phyloP scores from a whole-genome alignment of 2,329 filamentous ascomycete species.

The Apiospora rasikravindrae region DNA sequence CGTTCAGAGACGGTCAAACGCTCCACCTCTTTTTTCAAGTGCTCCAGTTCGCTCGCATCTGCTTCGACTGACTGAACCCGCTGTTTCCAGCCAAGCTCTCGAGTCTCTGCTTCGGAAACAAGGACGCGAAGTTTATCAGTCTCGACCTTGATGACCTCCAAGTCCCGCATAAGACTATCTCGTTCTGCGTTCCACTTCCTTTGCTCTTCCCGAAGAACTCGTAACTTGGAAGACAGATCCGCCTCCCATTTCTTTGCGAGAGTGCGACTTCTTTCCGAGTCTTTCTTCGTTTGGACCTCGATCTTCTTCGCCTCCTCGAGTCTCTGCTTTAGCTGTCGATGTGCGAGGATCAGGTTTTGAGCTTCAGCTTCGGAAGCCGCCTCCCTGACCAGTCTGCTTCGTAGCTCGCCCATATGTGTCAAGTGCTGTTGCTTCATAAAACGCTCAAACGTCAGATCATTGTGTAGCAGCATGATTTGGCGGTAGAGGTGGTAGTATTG shows the following conservation, averaged over 20 bases:
- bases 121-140: slow-evolving; percentile 68
- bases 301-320: slow-evolving; percentile 74
- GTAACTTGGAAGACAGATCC: slow-evolving; percentile 70
- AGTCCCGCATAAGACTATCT: slow-evolving; percentile 60
- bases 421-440: slow-evolving; percentile 86
- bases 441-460: slow-evolving; percentile 82
- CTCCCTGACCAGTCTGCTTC: slow-evolving; percentile 75
- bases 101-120: slow-evolving; percentile 71
- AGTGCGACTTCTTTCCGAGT: slow-evolving; percentile 72
- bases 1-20: slow-evolving; percentile 66
- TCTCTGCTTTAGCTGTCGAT: slow-evolving; percentile 73
- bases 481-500: slow-evolving; percentile 65
- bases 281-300: slow-evolving; percentile 72
- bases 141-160: slow-evolving; percentile 64
- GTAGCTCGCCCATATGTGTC: slow-evolving; percentile 78
- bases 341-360: slow-evolving; percentile 79
- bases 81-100: slow-evolving; percentile 68
- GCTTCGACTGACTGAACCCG: slow-evolving; percentile 67
- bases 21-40: slow-evolving; percentile 63
- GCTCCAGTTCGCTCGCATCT: slow-evolving; percentile 64
- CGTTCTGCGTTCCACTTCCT: slow-evolving; percentile 67
- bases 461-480: slow-evolving; percentile 76
- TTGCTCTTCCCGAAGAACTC: slow-evolving; percentile 70
- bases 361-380: slow-evolving; percentile 82
- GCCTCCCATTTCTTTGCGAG: slow-evolving; percentile 81